Evolutionary conservation across 2,329 filamentous ascomycete species (phyloP).

Genomic region (Fusarium protoensiforme): DNA sequence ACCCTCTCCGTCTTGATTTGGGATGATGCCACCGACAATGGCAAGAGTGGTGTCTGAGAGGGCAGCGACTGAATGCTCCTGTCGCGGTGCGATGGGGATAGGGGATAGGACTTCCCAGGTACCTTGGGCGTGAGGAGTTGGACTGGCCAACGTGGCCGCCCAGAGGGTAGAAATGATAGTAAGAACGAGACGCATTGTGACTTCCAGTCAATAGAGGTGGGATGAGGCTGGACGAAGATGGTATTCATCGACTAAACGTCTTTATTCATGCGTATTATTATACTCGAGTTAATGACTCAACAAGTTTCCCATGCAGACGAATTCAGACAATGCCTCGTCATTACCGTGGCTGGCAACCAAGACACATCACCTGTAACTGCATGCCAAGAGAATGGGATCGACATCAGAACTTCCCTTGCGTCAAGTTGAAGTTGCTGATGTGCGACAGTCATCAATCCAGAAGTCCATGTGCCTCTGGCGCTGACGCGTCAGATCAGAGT

Average conservation of each 20-base stretch:
- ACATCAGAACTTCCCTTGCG: neutral
- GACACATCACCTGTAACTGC: neutral
- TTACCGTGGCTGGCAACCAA: neutral
- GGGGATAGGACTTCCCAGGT: constrained; percentile 38
- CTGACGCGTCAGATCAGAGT: neutral
- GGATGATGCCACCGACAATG: constrained; percentile 43
- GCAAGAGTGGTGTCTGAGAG: constrained; percentile 38
- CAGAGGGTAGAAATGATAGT: neutral
- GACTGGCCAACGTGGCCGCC: constrained; percentile 10
- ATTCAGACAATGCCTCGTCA: neutral
- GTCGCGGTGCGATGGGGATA: constrained; percentile 39
- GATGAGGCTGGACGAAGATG: neutral
- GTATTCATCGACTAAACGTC: too few species aligned
- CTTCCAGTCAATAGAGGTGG: too few species aligned
- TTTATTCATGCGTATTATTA: too few species aligned
- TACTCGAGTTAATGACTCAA: neutral
- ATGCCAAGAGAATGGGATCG: neutral
- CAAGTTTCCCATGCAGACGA: neutral
- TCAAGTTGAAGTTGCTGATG: neutral
- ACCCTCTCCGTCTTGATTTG: constrained; percentile 16
- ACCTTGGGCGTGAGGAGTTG: constrained; percentile 2
- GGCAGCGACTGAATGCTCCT: constrained; percentile 42
- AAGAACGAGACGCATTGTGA: constrained; percentile 1
- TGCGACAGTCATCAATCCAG: neutral
- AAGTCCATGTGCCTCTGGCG: neutral